These are phyloP conservation scores for Pestalotiopsis sp. DNA, from an alignment of 2,329 filamentous ascomycete genomes.

Conservation along the genomic window DNA sequence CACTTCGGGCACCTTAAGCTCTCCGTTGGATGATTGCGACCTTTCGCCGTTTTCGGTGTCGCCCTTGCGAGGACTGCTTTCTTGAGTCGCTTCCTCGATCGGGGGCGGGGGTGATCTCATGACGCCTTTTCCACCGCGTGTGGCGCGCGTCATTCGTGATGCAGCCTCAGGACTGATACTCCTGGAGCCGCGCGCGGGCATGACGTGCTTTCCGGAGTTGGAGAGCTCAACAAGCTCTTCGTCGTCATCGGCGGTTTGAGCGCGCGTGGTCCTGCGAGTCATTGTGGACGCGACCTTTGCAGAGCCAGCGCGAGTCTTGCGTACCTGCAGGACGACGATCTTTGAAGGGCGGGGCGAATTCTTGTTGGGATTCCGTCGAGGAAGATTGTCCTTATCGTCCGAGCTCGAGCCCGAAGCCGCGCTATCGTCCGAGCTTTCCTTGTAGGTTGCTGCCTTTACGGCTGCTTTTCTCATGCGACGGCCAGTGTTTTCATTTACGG, in stretches of 20 bases:
- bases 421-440: slow-evolving; percentile 45
- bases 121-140: slow-evolving; percentile 51
- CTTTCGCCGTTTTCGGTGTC: slow-evolving; percentile 28
- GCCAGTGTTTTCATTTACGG: slow-evolving; percentile 40
- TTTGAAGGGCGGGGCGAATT: slow-evolving; percentile 31
- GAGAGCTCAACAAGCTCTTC: slow-evolving; percentile 59
- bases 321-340: slow-evolving; percentile 47
- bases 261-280: slow-evolving; percentile 51
- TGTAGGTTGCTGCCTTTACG: slow-evolving; percentile 44
- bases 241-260: slow-evolving; percentile 54
- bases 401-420: slow-evolving; percentile 19
- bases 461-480: slow-evolving; percentile 46
- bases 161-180: slow-evolving; percentile 58
- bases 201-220: slow-evolving; percentile 59
- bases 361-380: slow-evolving; percentile 29
- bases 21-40: slow-evolving; percentile 16
- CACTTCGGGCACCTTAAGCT: slow-evolving; percentile 17
- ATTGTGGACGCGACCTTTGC: slow-evolving; percentile 18
- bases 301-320: slow-evolving; percentile 21
- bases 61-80: slow-evolving; percentile 41
- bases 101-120: slow-evolving; percentile 47
- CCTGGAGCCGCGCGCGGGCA: slow-evolving; percentile 46
- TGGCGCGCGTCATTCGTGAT: slow-evolving; percentile 41
- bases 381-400: slow-evolving; percentile 37
- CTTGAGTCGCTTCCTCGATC: slow-evolving; percentile 54